Evolutionary conservation across 129 eudicot species (phyloP), one percentile per base, ranked within the genome.

Genomic region (Pittosporum tobira): DNA sequence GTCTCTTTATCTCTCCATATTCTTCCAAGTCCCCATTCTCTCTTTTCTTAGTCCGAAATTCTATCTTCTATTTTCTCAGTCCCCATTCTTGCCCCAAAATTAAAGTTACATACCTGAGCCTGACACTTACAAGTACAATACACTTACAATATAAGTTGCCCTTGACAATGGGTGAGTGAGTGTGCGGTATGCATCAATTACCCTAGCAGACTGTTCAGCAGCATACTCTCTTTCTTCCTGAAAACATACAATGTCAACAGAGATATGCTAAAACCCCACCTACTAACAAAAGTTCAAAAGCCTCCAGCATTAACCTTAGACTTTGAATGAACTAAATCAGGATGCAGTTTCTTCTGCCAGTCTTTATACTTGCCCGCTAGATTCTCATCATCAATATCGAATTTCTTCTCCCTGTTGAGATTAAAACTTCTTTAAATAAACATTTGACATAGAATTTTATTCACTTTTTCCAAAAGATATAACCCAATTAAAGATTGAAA

Each of bases 331-430:
- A 85, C 97, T 4, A 85, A 67, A 73, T 89, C 97, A 64, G 97
- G 97, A 55, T 89, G 97, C 50, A 89, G 72, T 63, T 85, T 85
- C 59, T 85, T 89, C 82, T 89, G 95, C 97, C 97, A 89, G 51
- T 77, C 80, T 66, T 89, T 85, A 52, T 85, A 89, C 57, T 71
- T 89, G 53, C 94, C 84, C 69, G 85, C 94, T 23, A 89, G 63
- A 65, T 75, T 75, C 47, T 69, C 83, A 28, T 59, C 86, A 44
- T 76, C 83, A 48, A 89, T 68, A 1, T 79, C 79, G 53, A 72
- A 85, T 57, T 61, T 78, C 71, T 74, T 71, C 50, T 79, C 88
- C 78, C 97, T 89, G 59, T 37, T 24, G 52, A 53, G 26, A 16
- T 16, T 54, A 48, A 58, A 19, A 58, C 6, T 25, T 13, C 38